These are phyloP conservation scores for Kluyveromyces nonfermentans DNA, from an alignment of 805 yeast species.

Conservation along the genomic window DNA sequence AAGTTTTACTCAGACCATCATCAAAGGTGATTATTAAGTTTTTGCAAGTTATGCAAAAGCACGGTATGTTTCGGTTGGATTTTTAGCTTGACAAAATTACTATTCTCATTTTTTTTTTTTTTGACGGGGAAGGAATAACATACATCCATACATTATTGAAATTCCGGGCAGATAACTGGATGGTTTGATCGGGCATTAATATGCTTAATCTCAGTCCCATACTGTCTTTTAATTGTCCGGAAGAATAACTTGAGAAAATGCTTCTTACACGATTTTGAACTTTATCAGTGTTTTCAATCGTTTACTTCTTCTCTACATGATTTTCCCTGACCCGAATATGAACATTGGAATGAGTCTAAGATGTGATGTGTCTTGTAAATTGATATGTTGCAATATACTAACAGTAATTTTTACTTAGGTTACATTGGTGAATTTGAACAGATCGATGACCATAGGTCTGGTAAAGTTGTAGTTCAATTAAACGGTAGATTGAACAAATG, in stretches of 20 bases:
- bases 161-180: conserved; percentile 97
- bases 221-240: conserved; percentile 98
- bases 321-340: neutral
- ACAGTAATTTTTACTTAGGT: conserved; percentile 14
- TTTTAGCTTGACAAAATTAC: neutral
- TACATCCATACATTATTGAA: neutral
- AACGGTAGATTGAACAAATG: conserved; percentile 98
- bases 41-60: conserved; percentile 93
- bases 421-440: conserved; percentile 98
- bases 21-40: conserved; percentile 96
- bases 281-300: conserved; percentile 34
- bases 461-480: conserved; percentile 90
- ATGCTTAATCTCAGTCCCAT: conserved; percentile 53
- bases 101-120: neutral
- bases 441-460: conserved; percentile 98
- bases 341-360: neutral
- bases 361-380: no score
- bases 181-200: conserved; percentile 64
- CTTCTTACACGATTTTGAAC: conserved; percentile 57
- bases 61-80: conserved; percentile 43
- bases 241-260: conserved; percentile 49
- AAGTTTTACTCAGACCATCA: conserved; percentile 95
- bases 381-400: neutral
- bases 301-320: conserved; percentile 62
- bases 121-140: conserved; percentile 4